Base-by-base conservation (phyloP, 371 early-diverging fungal species). In the Lichtheimia corymbifera region DNA sequence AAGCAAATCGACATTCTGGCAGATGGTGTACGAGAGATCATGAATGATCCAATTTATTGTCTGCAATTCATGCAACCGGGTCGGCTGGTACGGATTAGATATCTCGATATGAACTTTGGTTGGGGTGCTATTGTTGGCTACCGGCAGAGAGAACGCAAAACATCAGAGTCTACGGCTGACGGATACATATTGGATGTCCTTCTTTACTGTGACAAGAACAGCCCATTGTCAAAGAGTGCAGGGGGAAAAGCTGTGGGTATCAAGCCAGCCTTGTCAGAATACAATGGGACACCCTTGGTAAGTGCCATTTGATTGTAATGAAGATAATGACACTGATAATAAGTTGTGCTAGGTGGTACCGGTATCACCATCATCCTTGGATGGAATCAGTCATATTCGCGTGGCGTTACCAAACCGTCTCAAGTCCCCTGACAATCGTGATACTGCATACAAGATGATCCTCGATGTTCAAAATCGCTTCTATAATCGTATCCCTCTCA, bases 1-100 rank as follows among this genome's bases (percentile, higher is more conserved):
- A 72, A 82, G 27, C 92, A 95, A 70, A 82, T 94, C 5, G 85
- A 87, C 4, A 51, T 67, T 0, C 86, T 87, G 57, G 70, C 81
- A 18, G 68, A 76, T 22, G 95, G 95, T 30, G 74, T 88, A 13
- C 85, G 89, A 14, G 88, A 82, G 40, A 89, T 94, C 1, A 74
- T 96, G 63, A 87, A 88, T 54, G 93, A 93, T 66, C 97, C 96
- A 24, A 72, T 84, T 0, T 83, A 92, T 64, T 71, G 83, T 25
- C 63, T 95, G 25, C 93, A 92, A 3, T 98, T 91, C 68, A 70
- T 97, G 70, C 94, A 96, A 65, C 82, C 92, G 0, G 98, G 98
- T 17, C 88, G 96, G 50, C 78, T 94, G 9, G 92, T 91, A 50
- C 83, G 85, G n/a, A 81, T 97, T 42, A 72, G 73, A 44, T 79